Evolutionary conservation across 768 basidiomycete genomes (phyloP), one percentile per base, ranked within the genome.

Genomic region (Pisolithus albus): DNA sequence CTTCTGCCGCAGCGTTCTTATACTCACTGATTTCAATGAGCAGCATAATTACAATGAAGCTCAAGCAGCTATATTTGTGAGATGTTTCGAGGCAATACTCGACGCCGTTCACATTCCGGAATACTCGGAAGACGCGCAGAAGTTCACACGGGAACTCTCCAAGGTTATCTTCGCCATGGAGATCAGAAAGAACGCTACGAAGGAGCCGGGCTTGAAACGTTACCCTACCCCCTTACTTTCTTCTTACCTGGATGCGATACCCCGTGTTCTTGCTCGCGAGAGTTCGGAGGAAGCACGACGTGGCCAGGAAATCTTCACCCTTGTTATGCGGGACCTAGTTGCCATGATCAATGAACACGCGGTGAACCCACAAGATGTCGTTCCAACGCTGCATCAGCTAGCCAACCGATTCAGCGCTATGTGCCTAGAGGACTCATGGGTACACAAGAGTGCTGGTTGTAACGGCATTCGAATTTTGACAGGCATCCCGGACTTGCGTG

Each of bases 401-500:
- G 84, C 88, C 6, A 81, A 81, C 54, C 83, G 90, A 15, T 89
- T 97, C 70, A 83, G 80, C 41, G 82, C 87, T 2, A 74, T 96
- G 23, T 96, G 94, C 62, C 79, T 93, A 50, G 94, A 96, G 52
- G 92, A 93, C 60, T 78, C 88, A 0, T 96, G 94, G 94, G 77
- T 77, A 3, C 77, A 82, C 50, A 96, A 97, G 68, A 84, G 83
- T 60, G 95, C 94, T 8, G 96, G 92, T 11, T 92, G 89, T 59
- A 75, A 72, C 44, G 95, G 92, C 3, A 86, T 98, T 63, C 80
- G 79, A 53, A 82, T 94, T 48, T 80, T 99, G 71, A 81, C 86
- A 0, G 70, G 73, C 48, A 82, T 85, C 16, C 79, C 86, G 1
- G 79, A 83, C 11, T 67, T 96, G 38, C 87, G 86, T 16, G 72